A percentile compares a stretch with the other conserved stretches of the same genome.
Evolutionary conservation across 257 asterid genomes (phyloP).

Genomic region (Solanum chmielewskii): DNA sequence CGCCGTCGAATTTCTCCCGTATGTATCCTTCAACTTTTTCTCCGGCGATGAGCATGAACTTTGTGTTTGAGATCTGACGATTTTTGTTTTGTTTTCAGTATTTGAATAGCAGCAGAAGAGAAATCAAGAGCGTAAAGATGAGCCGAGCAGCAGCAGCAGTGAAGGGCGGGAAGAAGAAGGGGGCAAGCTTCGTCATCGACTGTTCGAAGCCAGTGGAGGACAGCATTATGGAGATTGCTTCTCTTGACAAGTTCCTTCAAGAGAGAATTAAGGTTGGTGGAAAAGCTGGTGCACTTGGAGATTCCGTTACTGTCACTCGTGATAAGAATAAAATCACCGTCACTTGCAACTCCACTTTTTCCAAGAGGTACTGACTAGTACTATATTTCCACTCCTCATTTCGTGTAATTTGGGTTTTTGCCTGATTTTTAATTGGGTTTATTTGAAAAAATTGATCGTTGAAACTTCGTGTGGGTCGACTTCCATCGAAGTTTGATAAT

Average conservation of each 20-base stretch:
- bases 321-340: conserved; percentile 52
- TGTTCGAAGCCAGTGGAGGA: conserved; percentile 43
- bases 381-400: neutral
- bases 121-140: conserved; percentile 22
- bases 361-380: conserved; percentile 28
- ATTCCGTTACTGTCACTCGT: conserved; percentile 38
- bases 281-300: conserved; percentile 58
- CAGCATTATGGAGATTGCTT: conserved; percentile 53
- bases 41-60: neutral
- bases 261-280: conserved; percentile 65
- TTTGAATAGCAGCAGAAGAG: neutral
- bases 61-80: neutral
- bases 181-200: conserved; percentile 19
- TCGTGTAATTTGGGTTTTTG: neutral
- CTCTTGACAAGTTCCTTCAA: conserved; percentile 55
- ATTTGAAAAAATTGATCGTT: neutral
- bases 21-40: neutral
- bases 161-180: conserved; percentile 68
- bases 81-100: neutral
- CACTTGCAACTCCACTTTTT: conserved; percentile 34
- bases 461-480: neutral
- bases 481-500: neutral
- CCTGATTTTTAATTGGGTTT: conserved; percentile 7
- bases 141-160: conserved; percentile 39
- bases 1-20: neutral